These are phyloP conservation scores for Eucalyptus pauciflora DNA, from an alignment of 345 rosid genomes.

Conservation along the genomic window DNA sequence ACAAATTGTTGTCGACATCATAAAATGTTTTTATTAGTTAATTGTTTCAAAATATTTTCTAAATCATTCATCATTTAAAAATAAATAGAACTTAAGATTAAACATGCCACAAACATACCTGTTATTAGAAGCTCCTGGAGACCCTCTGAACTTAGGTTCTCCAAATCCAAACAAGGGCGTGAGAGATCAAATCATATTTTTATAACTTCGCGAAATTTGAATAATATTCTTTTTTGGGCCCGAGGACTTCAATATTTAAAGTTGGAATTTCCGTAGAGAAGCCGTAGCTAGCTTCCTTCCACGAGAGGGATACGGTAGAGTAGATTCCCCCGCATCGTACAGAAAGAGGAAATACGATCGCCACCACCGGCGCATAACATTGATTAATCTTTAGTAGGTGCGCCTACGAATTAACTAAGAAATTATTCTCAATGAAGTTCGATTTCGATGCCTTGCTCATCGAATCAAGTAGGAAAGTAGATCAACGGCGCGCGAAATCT, in stretches of 20 bases:
- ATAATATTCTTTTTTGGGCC: neutral
- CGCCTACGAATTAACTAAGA: neutral
- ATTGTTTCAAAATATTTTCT: neutral
- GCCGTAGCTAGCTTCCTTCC: neutral
- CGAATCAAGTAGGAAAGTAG: neutral
- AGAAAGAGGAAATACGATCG: neutral
- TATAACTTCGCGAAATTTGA: neutral
- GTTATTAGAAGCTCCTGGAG: neutral
- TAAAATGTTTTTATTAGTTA: too few relatives aligned
- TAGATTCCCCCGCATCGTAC: neutral
- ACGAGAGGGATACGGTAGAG: neutral
- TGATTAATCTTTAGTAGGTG: neutral
- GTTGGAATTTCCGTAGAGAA: neutral
- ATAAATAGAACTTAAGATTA: neutral
- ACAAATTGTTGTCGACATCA: too few relatives aligned
- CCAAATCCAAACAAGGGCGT: neutral
- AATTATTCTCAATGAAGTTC: neutral
- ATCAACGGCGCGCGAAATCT: neutral
- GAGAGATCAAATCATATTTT: neutral
- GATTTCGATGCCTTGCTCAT: neutral
- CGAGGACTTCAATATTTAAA: neutral
- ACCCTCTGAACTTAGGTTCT: neutral
- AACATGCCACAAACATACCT: neutral
- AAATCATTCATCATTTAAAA: rapidly evolving
- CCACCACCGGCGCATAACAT: too few relatives aligned